These are phyloP conservation scores for Anethum foeniculum DNA, from an alignment of 140 eudicot species.

Conservation along the genomic window DNA sequence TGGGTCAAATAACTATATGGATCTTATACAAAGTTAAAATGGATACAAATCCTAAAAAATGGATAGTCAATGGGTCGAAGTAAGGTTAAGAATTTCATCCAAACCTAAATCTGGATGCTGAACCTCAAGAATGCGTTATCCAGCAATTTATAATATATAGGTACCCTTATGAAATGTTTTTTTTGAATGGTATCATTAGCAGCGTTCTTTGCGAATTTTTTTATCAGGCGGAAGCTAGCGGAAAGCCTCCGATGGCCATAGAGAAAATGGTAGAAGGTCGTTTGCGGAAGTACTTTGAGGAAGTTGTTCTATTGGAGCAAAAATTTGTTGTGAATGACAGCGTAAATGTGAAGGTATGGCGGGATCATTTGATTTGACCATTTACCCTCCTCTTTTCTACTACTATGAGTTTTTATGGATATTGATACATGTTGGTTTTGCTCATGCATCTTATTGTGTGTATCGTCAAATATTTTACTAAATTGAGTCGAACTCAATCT, in stretches of 20 bases:
- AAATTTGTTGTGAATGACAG: conserved; percentile 69
- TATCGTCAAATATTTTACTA: background rate
- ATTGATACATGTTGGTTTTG: background rate
- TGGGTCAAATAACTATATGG: too few relatives aligned
- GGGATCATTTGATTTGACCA: background rate
- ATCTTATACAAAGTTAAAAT: too few relatives aligned
- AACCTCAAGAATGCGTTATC: too few relatives aligned
- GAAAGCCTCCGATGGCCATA: conserved; percentile 80
- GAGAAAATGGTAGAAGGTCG: conserved; percentile 98
- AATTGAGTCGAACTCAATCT: background rate
- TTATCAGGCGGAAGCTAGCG: conserved; percentile 73
- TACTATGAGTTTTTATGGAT: background rate
- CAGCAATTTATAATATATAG: too few relatives aligned
- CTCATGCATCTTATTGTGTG: background rate
- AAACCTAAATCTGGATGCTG: too few relatives aligned
- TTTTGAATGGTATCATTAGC: background rate
- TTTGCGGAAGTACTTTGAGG: conserved; percentile 84
- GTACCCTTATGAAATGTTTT: background rate
- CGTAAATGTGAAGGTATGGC: conserved; percentile 54
- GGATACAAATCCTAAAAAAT: too few relatives aligned
- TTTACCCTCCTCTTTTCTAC: background rate
- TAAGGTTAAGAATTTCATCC: too few relatives aligned
- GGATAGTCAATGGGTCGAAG: too few relatives aligned
- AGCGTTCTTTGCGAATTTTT: background rate
- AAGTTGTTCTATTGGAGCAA: conserved; percentile 94